Evolutionary conservation across 768 basidiomycete genomes (phyloP), one percentile per base, ranked within the genome.

Genomic region (Boletellus emodensis): DNA sequence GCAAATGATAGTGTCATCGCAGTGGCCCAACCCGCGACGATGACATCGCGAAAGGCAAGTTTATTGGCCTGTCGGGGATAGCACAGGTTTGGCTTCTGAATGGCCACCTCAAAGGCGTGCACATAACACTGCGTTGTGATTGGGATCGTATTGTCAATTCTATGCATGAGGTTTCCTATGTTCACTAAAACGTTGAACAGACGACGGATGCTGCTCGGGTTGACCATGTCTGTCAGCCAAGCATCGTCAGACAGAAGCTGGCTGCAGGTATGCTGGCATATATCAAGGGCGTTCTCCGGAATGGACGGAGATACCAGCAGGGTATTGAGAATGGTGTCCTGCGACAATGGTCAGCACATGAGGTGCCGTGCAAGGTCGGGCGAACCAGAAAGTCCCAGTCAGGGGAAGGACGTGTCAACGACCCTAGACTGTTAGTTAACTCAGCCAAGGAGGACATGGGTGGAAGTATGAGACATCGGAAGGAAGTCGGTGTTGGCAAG

Each of bases 151-250:
- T 52, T 56, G 54, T 66, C 60, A 52, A 54, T 58, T 47, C 51
- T 64, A 30, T 65, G 68, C 57, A 63, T 61, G 49, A 69, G 62
- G 24, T 71, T 75, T 18, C 71, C 73, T 38, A 66, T 67, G 17
- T 71, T 74, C 50, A 74, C 72, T 39, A 76, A 62, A 36, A 77
- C 67, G 57, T 74, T 74, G 57, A 77, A 76, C 7, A 79, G 59
- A 6, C 75, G 72, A 47, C 73, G 75, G 4, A 69, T 55, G 45
- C 72, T 74, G 46, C 48, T 59, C 22, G 62, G 58, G 8, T 71
- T 56, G 28, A 59, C 55, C 14, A 55, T 32, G 30, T 63, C 39
- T 32, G 57, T 57, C 30, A 64, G 42, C 57, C 56, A 58, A 26
- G 53, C 53, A 26, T 68, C 59, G 26, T 57, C 58, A 12, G 63